Conservation (phyloP, 1,284 basidiomycete genomes). For the Marasmius oreades region DNA sequence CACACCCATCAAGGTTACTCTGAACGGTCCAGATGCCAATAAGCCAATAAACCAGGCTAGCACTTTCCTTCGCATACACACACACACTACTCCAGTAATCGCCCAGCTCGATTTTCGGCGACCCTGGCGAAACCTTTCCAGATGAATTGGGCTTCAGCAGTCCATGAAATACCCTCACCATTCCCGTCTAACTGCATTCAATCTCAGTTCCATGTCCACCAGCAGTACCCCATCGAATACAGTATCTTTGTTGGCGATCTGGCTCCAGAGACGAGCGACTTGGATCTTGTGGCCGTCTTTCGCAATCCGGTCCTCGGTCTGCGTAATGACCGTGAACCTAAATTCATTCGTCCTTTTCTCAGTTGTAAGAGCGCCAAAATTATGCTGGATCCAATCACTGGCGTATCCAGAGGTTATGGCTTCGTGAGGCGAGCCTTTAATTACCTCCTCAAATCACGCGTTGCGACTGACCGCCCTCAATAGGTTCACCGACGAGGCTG, state of each 20-base stretch:
- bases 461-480: slow-evolving; percentile 12
- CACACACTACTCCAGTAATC: slow-evolving; percentile 70
- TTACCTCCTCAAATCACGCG: slow-evolving; percentile 4
- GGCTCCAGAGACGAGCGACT: slow-evolving; percentile 86
- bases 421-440: slow-evolving; percentile 67
- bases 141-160: slow-evolving; percentile 78
- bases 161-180: slow-evolving; percentile 38
- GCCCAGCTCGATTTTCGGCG: slow-evolving; percentile 66
- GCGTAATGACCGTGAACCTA: slow-evolving; percentile 75
- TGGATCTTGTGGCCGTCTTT: slow-evolving; percentile 85
- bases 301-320: slow-evolving; percentile 80
- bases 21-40: slow-evolving; percentile 65
- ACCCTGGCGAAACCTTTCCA: slow-evolving; percentile 73
- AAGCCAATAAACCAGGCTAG: slow-evolving; percentile 82
- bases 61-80: slow-evolving; percentile 74
- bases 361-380: slow-evolving; percentile 93
- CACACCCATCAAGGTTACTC: slow-evolving; percentile 67
- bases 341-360: slow-evolving; percentile 80
- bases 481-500: slow-evolving; percentile 82
- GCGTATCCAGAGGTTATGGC: slow-evolving; percentile 86
- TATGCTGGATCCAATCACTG: slow-evolving; percentile 86
- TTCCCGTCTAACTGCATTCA: slow-evolving; percentile 29
- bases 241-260: slow-evolving; percentile 91
- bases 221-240: slow-evolving; percentile 76
- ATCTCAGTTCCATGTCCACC: slow-evolving; percentile 32